Conservation (phyloP, 495 filamentous ascomycete genomes). For the Xylaria acuta region DNA sequence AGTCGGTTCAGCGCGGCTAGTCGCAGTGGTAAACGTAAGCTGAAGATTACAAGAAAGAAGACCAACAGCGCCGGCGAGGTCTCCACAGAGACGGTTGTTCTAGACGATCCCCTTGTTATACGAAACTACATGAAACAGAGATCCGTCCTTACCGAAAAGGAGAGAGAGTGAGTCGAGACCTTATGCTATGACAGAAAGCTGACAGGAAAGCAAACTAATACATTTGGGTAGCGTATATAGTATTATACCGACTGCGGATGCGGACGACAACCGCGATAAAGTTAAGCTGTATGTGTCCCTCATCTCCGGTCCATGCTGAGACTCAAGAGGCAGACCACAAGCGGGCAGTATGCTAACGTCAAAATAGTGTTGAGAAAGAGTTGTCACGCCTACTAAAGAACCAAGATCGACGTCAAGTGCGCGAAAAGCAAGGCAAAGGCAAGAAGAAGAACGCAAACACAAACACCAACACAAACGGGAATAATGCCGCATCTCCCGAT, state of each 20-base stretch:
- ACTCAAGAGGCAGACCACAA: constrained; percentile 37
- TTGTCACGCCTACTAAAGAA: constrained; percentile 84
- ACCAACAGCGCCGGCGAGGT: constrained; percentile 67
- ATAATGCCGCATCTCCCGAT: constrained; percentile 54
- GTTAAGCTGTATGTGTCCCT: constrained; percentile 61
- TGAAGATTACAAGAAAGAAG: constrained; percentile 75
- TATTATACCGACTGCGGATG: constrained; percentile 72
- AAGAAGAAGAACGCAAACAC: constrained; percentile 51
- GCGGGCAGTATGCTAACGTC: constrained; percentile 42
- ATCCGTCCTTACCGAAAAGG: constrained; percentile 64
- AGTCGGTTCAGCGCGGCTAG: constrained; percentile 76
- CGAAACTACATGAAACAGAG: constrained; percentile 64
- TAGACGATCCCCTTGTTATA: constrained; percentile 78
- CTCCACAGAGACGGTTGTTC: constrained; percentile 63
- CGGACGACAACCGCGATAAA: constrained; percentile 61
- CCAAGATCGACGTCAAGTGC: constrained; percentile 85
- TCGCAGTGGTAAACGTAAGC: constrained; percentile 68
- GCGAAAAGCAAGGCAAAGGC: constrained; percentile 83
- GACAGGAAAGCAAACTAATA: not conserved
- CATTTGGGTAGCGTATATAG: constrained; percentile 55
- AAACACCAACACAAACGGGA: constrained; percentile 50
- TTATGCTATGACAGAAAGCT: not conserved
- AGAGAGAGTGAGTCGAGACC: constrained; percentile 63
- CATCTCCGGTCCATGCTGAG: constrained; percentile 13
- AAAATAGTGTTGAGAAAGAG: constrained; percentile 73